Evolutionary conservation across 73 alveolate species (phyloP).

Genomic region (Paramecium octaurelia): DNA sequence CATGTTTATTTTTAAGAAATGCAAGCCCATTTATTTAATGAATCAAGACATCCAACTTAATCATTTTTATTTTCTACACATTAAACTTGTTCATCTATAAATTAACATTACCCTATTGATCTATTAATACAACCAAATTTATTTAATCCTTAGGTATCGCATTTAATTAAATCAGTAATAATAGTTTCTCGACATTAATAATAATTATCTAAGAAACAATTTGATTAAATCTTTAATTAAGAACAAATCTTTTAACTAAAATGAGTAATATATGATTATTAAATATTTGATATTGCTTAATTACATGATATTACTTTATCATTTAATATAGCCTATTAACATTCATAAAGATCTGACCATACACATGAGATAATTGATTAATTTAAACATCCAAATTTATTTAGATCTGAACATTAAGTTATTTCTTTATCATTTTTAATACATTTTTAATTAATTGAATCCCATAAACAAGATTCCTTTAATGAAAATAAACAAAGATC

Average conservation of each 20-base stretch:
- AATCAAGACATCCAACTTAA: neutral
- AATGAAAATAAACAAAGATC: neutral
- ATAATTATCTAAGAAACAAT: no score
- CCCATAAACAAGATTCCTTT: neutral
- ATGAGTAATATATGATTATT: no score
- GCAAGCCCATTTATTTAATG: neutral
- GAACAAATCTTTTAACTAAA: no score
- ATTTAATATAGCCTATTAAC: no score
- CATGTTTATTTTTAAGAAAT: neutral
- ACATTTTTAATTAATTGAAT: neutral
- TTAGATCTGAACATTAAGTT: neutral
- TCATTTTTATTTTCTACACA: neutral
- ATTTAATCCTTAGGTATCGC: neutral
- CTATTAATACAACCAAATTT: neutral
- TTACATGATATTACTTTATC: no score
- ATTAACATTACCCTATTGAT: neutral
- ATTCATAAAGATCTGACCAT: neutral
- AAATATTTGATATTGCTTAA: no score
- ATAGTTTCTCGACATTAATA: no score
- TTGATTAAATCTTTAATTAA: no score
- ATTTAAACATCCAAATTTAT: neutral
- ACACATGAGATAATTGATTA: neutral
- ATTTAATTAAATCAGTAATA: neutral
- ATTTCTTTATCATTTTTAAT: neutral
- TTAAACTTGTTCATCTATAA: neutral